phyloP scores from a whole-genome alignment of 768 basidiomycete genomes.

The Gloeostereum incarnatum region DNA sequence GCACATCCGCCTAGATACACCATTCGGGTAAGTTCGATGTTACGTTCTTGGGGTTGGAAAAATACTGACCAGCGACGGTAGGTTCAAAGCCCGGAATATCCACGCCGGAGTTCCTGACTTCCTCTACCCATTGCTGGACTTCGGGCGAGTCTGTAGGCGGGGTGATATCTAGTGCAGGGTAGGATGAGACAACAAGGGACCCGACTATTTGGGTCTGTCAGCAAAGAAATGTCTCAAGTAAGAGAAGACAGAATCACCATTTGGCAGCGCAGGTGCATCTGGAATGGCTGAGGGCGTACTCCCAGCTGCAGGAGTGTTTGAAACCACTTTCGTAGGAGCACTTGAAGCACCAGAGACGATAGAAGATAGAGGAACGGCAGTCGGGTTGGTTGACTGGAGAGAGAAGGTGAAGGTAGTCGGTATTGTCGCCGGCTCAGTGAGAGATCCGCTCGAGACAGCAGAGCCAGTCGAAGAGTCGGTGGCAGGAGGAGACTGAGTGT shows the following conservation, averaged over 20 bases:
- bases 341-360: conserved; percentile 35
- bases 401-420: conserved; percentile 31
- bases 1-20: conserved; percentile 40
- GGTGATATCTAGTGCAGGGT: conserved; percentile 54
- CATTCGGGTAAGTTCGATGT: conserved; percentile 3
- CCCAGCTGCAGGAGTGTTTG: conserved; percentile 39
- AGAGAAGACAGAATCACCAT: conserved; percentile 24
- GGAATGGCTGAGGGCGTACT: conserved; percentile 38
- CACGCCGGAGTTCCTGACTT: conserved; percentile 47
- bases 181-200: conserved; percentile 39
- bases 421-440: conserved; percentile 14
- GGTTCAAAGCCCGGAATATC: conserved; percentile 43
- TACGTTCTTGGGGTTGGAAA: conserved; percentile 1
- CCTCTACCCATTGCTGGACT: conserved; percentile 64
- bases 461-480: conserved; percentile 1
- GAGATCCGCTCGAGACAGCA: not conserved
- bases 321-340: conserved; percentile 33
- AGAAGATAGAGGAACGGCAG: conserved; percentile 44
- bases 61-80: conserved; percentile 28
- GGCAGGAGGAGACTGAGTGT: conserved; percentile 3
- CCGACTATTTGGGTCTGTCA: conserved; percentile 21
- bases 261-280: conserved; percentile 51
- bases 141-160: conserved; percentile 54
- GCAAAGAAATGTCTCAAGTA: conserved; percentile 1
- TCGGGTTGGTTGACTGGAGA: conserved; percentile 44